A percentile compares a stretch with the other conserved stretches of the same genome.
Conservation (phyloP, 345 rosid genomes). For the Euphorbia lathyris region DNA sequence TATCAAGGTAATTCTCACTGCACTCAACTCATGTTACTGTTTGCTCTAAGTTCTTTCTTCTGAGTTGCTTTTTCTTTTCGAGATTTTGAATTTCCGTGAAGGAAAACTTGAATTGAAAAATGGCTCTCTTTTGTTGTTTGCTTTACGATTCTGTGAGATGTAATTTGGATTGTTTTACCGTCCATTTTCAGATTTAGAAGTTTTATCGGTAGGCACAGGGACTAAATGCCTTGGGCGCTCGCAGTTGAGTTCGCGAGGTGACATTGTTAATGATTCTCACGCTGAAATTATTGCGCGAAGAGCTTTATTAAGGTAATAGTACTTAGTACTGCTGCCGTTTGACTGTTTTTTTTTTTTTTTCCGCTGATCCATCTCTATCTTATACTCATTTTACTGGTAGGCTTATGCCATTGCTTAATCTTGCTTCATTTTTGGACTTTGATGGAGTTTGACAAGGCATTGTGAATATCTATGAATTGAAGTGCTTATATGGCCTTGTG, state of each 20-base stretch:
- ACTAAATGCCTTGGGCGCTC: slow-evolving; percentile 75
- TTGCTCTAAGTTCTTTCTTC: not conserved
- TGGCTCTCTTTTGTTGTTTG: not conserved
- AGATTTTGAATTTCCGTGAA: not conserved
- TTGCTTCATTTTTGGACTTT: too few relatives aligned
- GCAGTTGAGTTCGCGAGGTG: slow-evolving; percentile 62
- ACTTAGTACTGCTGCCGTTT: not conserved
- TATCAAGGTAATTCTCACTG: slow-evolving; percentile 42
- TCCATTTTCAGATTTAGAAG: slow-evolving; percentile 47
- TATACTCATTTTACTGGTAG: not conserved
- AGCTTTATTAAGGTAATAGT: slow-evolving; percentile 65
- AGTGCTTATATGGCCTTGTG: not conserved
- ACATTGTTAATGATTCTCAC: slow-evolving; percentile 83
- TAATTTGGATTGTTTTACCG: not conserved
- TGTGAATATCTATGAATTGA: not conserved
- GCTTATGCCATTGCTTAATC: not conserved
- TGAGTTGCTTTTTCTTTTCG: not conserved
- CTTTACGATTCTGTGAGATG: not conserved
- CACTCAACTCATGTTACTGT: not conserved
- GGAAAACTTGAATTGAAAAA: not conserved
- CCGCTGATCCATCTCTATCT: not conserved
- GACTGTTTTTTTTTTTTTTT: not conserved
- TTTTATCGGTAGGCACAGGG: slow-evolving; percentile 81
- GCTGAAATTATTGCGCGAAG: slow-evolving; percentile 84
- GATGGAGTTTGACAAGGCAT: not conserved